A percentile compares a stretch with the other conserved stretches of the same genome.
phyloP scores from a whole-genome alignment of 2,329 filamentous ascomycete species.

The Fusarium neocosmosporiellum region DNA sequence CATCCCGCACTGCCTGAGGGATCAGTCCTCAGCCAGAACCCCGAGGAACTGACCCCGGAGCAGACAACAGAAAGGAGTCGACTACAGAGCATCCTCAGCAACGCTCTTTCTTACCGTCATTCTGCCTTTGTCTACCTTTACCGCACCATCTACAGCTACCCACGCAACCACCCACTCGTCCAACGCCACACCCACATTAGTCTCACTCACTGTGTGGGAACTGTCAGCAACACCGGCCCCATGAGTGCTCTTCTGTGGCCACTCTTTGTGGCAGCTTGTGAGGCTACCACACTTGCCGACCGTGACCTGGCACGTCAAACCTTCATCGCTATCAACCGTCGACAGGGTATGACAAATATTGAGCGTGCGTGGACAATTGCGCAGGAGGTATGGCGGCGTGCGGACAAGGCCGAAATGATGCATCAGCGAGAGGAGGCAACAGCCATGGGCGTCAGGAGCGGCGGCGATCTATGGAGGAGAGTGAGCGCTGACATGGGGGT shows the following conservation, averaged over 20 bases:
- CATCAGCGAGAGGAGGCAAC: constrained; percentile 40
- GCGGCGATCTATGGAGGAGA: constrained; percentile 63
- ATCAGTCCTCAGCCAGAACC: constrained; percentile 35
- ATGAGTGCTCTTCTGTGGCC: constrained; percentile 75
- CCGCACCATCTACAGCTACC: constrained; percentile 62
- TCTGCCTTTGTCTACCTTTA: constrained; percentile 69
- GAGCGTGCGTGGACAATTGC: constrained; percentile 70
- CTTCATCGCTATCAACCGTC: constrained; percentile 64
- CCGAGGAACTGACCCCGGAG: constrained; percentile 40
- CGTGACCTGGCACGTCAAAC: constrained; percentile 61
- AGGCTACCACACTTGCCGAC: constrained; percentile 63
- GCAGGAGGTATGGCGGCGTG: constrained; percentile 69
- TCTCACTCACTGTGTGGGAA: constrained; percentile 65
- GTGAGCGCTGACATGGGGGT: constrained; percentile 70
- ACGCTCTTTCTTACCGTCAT: constrained; percentile 70
- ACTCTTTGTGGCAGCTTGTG: constrained; percentile 71
- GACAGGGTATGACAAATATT: constrained; percentile 75
- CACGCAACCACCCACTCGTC: constrained; percentile 60
- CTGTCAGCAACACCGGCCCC: constrained; percentile 66
- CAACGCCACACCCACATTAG: constrained; percentile 64
- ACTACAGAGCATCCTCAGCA: constrained; percentile 67
- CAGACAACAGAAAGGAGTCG: constrained; percentile 52
- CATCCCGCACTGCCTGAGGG: constrained; percentile 61
- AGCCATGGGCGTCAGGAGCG: constrained; percentile 30
- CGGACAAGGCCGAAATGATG: constrained; percentile 51